Conservation (phyloP, 306 rosid species). For the Prunus salicina region DNA sequence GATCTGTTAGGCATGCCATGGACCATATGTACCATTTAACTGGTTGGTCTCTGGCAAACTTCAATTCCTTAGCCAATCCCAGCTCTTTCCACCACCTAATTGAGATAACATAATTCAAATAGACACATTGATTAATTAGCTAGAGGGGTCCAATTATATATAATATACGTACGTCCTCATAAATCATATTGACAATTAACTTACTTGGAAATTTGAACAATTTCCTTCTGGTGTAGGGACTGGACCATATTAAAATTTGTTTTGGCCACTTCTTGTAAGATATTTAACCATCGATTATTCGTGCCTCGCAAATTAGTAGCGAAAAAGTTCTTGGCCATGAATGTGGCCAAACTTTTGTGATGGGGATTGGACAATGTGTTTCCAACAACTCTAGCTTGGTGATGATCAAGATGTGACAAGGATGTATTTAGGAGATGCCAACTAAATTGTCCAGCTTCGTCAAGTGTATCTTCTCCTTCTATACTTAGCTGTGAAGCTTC, state of each 20-base stretch:
- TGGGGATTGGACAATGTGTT: conserved; percentile 48
- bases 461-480: conserved; percentile 27
- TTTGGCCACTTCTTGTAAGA: conserved; percentile 45
- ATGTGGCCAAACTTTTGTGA: conserved; percentile 50
- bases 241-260: conserved; percentile 36
- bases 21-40: conserved; percentile 71
- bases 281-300: conserved; percentile 35
- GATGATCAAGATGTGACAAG: background rate
- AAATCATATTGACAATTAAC: background rate
- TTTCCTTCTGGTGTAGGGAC: conserved; percentile 34
- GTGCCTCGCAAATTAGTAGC: conserved; percentile 5
- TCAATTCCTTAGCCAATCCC: conserved; percentile 50
- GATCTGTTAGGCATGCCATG: conserved; percentile 49
- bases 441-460: conserved; percentile 32
- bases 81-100: conserved; percentile 65
- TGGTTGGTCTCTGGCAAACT: conserved; percentile 59
- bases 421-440: conserved; percentile 1
- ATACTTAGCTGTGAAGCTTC: conserved; percentile 38
- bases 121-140: background rate
- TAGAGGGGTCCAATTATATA: no score
- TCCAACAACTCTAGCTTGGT: conserved; percentile 13
- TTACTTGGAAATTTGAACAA: conserved; percentile 41
- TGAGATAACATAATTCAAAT: background rate
- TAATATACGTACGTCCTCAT: no score
- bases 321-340: conserved; percentile 36